Conservation (phyloP, 1,284 basidiomycete genomes). For the Cerioporus squamosus region DNA sequence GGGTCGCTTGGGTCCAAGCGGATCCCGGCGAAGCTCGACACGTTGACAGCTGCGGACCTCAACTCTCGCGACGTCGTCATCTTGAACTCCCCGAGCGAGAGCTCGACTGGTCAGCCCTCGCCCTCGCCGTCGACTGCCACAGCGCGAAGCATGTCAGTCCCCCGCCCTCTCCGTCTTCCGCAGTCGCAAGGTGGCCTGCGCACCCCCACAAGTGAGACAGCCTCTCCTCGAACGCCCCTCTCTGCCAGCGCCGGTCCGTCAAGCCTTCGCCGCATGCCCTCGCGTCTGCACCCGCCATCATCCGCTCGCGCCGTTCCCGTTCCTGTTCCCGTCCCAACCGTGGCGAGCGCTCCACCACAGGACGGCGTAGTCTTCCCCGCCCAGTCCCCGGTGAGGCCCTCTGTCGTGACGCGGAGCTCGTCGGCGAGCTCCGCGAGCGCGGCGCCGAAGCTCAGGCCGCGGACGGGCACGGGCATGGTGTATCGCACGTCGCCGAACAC, state of each 20-base stretch:
- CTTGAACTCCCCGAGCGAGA: conserved; percentile 5
- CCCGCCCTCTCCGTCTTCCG: conserved; percentile 26
- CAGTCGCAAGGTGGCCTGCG: conserved; percentile 20
- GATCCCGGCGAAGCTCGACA: conserved; percentile 10
- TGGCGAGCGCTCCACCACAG: conserved; percentile 13
- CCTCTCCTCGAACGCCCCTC: conserved; percentile 2
- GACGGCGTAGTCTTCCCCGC: conserved; percentile 15
- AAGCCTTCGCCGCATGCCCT: conserved; percentile 6
- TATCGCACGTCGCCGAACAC: conserved; percentile 45
- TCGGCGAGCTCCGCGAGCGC: conserved; percentile 14
- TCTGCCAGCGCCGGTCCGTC: conserved; percentile 7
- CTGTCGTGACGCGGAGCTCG: conserved; percentile 2
- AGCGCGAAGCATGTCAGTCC: conserved; percentile 13
- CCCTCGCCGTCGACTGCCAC: background rate
- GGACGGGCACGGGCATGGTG: conserved; percentile 73
- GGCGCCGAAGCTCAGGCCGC: conserved; percentile 46
- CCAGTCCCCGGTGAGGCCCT: conserved; percentile 8
- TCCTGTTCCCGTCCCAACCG: background rate
- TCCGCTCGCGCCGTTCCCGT: conserved; percentile 7
- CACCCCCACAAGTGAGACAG: conserved; percentile 3
- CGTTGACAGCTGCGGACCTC: background rate
- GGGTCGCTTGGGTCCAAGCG: conserved; percentile 12
- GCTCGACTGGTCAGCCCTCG: background rate
- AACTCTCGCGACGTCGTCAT: background rate
- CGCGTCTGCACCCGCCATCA: conserved; percentile 2